A percentile compares a stretch with the other conserved stretches of the same genome.
These are phyloP conservation scores for Buxus sempervirens DNA, from an alignment of 164 flowering plant genomes.

Conservation along the genomic window DNA sequence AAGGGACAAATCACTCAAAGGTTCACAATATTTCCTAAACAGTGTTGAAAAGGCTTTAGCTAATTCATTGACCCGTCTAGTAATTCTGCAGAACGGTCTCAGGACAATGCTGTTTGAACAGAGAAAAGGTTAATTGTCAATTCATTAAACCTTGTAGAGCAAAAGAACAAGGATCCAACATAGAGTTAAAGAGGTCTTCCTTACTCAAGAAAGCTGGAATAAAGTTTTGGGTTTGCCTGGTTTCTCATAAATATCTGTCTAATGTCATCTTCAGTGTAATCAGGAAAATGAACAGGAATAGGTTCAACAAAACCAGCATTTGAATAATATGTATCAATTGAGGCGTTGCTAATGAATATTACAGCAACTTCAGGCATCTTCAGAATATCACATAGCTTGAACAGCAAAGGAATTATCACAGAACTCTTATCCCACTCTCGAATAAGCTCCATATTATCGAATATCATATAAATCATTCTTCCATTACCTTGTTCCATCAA, in stretches of 20 bases:
- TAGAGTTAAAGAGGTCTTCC: conserved; percentile 14
- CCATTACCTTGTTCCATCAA: conserved; percentile 33
- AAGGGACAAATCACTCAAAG: conserved; percentile 43
- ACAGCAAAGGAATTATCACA: conserved; percentile 53
- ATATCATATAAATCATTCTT: conserved; percentile 73
- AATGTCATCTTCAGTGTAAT: conserved; percentile 71
- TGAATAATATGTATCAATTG: conserved; percentile 68
- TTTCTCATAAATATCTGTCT: conserved; percentile 64
- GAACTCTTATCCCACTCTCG: conserved; percentile 83
- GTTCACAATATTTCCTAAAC: conserved; percentile 68
- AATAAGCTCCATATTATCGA: conserved; percentile 75
- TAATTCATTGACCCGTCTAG: conserved; percentile 71
- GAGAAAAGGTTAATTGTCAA: conserved; percentile 7
- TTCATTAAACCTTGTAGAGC: not conserved
- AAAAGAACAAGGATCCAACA: not conserved
- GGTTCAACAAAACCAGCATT: conserved; percentile 63
- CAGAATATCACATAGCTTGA: conserved; percentile 56
- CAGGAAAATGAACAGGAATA: conserved; percentile 64
- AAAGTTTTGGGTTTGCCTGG: conserved; percentile 62
- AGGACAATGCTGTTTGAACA: conserved; percentile 24
- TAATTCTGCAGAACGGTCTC: conserved; percentile 71
- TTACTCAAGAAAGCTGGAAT: conserved; percentile 86
- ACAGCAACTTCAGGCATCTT: conserved; percentile 83
- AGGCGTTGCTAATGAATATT: conserved; percentile 62
- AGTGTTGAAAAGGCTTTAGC: conserved; percentile 53